A percentile compares a stretch with the other conserved stretches of the same genome.
phyloP scores from a whole-genome alignment of 345 rosid species.

The Orychophragmus violaceus region DNA sequence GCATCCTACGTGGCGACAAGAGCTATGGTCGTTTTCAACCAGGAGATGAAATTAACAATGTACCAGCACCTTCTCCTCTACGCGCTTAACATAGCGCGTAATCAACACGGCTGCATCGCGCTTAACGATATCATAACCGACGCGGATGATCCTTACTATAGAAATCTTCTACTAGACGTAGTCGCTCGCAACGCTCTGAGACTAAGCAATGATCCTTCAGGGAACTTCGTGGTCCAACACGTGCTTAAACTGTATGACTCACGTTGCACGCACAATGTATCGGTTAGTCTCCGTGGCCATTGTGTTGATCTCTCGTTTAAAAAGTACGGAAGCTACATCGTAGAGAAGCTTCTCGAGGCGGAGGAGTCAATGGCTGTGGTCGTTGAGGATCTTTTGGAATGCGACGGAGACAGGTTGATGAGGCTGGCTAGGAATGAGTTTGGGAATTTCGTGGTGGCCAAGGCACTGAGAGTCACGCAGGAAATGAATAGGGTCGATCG shows the following conservation, averaged over 20 bases:
- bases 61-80: background rate
- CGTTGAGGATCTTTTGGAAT: background rate
- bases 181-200: background rate
- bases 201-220: background rate
- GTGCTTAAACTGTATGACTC: background rate
- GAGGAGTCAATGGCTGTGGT: background rate
- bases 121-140: background rate
- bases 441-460: background rate
- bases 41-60: background rate
- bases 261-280: background rate
- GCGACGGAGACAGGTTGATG: background rate
- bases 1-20: background rate
- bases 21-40: background rate
- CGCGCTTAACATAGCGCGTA: background rate
- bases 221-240: background rate
- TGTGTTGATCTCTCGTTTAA: background rate
- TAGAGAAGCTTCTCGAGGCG: background rate
- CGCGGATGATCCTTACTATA: background rate
- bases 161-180: background rate
- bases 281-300: background rate
- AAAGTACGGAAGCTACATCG: background rate
- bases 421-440: background rate
- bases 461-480: background rate
- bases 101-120: background rate
- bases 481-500: background rate